A percentile compares a stretch with the other conserved stretches of the same genome.
phyloP scores from a whole-genome alignment of 768 basidiomycete genomes.

The Leccinum arenicola region DNA sequence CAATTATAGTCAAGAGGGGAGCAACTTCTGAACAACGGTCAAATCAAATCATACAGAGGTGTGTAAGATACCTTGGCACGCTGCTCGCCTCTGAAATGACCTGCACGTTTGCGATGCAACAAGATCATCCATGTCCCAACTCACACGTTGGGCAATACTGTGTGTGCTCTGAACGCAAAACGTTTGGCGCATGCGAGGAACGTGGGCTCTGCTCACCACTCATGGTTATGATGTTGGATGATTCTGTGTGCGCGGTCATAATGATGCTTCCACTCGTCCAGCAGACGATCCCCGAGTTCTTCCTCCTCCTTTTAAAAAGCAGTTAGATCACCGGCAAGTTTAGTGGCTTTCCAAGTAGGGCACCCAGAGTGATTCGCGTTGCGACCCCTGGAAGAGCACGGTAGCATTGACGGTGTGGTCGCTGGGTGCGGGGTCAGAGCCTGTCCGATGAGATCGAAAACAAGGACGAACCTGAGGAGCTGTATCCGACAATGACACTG shows the following conservation, averaged over 20 bases:
- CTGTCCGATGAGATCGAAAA: neutral
- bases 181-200: neutral
- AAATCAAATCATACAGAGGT: neutral
- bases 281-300: neutral
- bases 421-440: slow-evolving; percentile 4
- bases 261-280: slow-evolving; percentile 27
- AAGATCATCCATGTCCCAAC: slow-evolving; percentile 44
- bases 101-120: slow-evolving; percentile 39
- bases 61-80: slow-evolving; percentile 32
- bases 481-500: slow-evolving; percentile 13
- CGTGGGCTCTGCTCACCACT: slow-evolving; percentile 13
- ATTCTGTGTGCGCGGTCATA: slow-evolving; percentile 11
- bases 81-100: slow-evolving; percentile 29
- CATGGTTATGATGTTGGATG: slow-evolving; percentile 7
- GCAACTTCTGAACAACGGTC: slow-evolving; percentile 17
- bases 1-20: slow-evolving; percentile 20
- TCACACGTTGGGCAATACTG: slow-evolving; percentile 33
- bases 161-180: slow-evolving; percentile 31
- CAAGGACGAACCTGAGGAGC: slow-evolving; percentile 15
- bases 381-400: neutral
- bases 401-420: slow-evolving; percentile 9
- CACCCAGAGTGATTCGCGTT: slow-evolving; percentile 10
- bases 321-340: neutral
- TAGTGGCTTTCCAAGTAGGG: slow-evolving; percentile 21
- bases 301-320: neutral